phyloP scores from a whole-genome alignment of 441 rosid species.

The Jatropha multifida region DNA sequence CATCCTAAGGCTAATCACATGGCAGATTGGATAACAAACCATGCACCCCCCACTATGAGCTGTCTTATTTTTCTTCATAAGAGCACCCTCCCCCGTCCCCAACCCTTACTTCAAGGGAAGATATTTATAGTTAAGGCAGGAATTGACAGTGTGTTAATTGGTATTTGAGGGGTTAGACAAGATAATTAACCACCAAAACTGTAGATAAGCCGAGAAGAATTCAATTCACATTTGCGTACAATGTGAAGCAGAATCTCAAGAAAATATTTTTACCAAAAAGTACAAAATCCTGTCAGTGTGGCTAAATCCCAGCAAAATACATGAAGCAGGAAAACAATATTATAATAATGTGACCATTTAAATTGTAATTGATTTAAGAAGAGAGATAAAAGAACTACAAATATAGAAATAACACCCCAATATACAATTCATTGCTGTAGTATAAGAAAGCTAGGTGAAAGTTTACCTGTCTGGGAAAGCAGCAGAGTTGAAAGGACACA shows the following conservation, averaged over 20 bases:
- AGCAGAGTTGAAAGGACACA: conserved; percentile 99
- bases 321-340: background rate
- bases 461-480: conserved; percentile 95
- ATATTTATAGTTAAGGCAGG: background rate
- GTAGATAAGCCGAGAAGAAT: background rate
- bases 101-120: background rate
- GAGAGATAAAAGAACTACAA: background rate
- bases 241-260: background rate
- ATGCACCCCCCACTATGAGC: background rate
- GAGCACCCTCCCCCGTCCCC: background rate
- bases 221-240: background rate
- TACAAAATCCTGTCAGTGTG: background rate
- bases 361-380: background rate
- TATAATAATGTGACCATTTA: background rate
- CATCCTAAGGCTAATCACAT: too few species aligned
- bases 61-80: background rate
- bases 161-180: background rate
- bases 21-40: background rate
- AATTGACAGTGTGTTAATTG: background rate
- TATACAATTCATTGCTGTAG: background rate
- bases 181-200: background rate
- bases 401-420: background rate
- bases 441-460: background rate
- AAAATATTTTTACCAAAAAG: background rate
- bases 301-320: background rate